Conservation (phyloP, 305 asterid species). For the Solanum hybrid region DNA sequence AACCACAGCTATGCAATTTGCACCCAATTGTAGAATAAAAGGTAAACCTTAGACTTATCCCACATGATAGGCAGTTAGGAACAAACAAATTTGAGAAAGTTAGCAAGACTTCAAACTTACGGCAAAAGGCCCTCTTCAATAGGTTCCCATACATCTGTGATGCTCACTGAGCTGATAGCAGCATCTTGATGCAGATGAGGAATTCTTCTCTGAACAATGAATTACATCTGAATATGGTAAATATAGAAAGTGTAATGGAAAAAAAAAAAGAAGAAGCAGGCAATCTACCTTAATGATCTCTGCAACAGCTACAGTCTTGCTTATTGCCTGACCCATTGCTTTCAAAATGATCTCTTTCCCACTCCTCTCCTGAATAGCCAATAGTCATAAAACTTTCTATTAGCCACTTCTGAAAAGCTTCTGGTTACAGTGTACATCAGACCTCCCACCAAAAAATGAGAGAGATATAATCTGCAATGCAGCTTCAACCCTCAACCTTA, state of each 20-base stretch:
- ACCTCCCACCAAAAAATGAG: neutral
- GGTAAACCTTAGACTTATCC: neutral
- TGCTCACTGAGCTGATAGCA: constrained; percentile 78
- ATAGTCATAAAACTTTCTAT: neutral
- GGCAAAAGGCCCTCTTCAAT: constrained; percentile 95
- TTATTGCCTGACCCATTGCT: constrained; percentile 98
- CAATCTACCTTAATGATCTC: constrained; percentile 69
- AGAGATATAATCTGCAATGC: neutral
- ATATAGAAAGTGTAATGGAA: neutral
- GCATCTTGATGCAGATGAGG: constrained; percentile 86
- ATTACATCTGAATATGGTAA: neutral
- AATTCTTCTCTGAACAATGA: constrained; percentile 49
- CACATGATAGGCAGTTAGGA: neutral
- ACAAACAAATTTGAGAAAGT: neutral
- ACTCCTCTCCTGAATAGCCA: constrained; percentile 49
- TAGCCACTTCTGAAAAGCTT: neutral
- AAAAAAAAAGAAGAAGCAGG: neutral
- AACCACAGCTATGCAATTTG: neutral
- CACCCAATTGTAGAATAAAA: neutral
- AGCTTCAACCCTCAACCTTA: neutral
- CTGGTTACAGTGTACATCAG: constrained; percentile 3
- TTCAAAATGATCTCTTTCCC: constrained; percentile 77
- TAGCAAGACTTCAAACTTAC: constrained; percentile 31
- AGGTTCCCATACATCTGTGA: constrained; percentile 90
- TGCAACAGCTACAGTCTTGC: constrained; percentile 82